Conservation (phyloP, 176 grass and related monocot species). For the Urochloa ruziziensis region DNA sequence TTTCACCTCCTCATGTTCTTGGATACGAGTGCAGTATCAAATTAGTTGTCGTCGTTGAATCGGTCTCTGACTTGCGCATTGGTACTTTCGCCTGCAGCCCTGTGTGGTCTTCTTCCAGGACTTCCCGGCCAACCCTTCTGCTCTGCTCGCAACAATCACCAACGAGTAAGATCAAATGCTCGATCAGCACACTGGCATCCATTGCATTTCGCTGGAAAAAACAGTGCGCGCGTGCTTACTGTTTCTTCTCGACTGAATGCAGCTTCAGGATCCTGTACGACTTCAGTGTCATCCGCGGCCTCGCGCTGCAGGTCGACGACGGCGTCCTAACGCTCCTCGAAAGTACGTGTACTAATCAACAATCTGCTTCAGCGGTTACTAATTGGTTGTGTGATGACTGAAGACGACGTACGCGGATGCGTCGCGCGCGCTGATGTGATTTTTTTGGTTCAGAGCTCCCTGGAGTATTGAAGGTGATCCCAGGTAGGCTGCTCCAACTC, state of each 20-base stretch:
- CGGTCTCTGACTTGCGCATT: neutral
- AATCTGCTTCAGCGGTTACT: neutral
- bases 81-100: neutral
- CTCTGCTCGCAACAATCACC: neutral
- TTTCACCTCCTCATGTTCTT: neutral
- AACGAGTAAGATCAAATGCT: neutral
- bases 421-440: too few species aligned
- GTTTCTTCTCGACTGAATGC: neutral
- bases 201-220: neutral
- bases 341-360: neutral
- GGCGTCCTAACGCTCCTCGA: neutral
- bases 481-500: neutral
- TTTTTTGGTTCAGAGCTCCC: too few species aligned
- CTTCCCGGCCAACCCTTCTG: neutral
- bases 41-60: too few species aligned
- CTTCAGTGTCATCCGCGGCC: neutral
- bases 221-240: neutral
- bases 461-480: constrained; percentile 24
- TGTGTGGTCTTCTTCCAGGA: constrained; percentile 7
- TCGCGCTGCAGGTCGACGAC: constrained; percentile 27
- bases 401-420: too few species aligned
- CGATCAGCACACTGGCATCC: neutral
- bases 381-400: too few species aligned
- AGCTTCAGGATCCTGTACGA: neutral
- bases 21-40: too few species aligned